Conservation (phyloP, 2,329 filamentous ascomycete species). For the Aspergillus quadrilineatus region DNA sequence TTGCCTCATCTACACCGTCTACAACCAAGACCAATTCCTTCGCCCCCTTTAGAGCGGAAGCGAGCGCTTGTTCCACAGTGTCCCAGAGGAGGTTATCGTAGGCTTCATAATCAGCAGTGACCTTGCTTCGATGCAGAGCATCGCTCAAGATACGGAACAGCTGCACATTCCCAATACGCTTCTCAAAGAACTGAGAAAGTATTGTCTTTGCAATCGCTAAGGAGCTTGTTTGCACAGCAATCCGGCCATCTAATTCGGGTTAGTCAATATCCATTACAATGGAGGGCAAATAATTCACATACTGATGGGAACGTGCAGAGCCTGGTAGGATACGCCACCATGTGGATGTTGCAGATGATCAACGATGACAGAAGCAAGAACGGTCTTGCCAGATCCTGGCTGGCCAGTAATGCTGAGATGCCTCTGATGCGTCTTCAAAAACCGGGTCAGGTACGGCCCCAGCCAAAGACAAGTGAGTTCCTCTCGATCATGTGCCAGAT, state of each 20-base stretch:
- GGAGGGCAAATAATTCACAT: conserved; percentile 11
- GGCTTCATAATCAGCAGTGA: conserved; percentile 23
- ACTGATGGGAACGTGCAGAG: conserved; percentile 41
- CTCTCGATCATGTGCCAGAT: conserved; percentile 43
- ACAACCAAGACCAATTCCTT: conserved; percentile 41
- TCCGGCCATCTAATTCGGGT: conserved; percentile 29
- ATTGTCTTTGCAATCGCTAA: conserved; percentile 37
- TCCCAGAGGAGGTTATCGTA: conserved; percentile 41
- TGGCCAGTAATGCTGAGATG: conserved; percentile 47
- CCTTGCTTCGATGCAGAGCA: conserved; percentile 29
- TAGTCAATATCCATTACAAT: background rate
- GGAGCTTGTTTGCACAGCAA: conserved; percentile 32
- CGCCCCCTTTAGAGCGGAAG: conserved; percentile 27
- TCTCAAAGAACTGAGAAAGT: conserved; percentile 39
- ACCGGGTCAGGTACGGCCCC: conserved; percentile 49
- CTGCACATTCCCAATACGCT: conserved; percentile 41
- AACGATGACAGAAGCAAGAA: conserved; percentile 40
- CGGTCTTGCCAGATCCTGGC: conserved; percentile 41
- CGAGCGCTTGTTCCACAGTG: conserved; percentile 32
- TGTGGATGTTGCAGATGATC: conserved; percentile 42
- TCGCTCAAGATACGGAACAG: conserved; percentile 37
- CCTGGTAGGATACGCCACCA: conserved; percentile 34
- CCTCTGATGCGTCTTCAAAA: conserved; percentile 47
- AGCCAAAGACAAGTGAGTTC: conserved; percentile 58
- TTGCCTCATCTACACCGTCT: conserved; percentile 40